These are phyloP conservation scores for Venturia pyrina DNA, from an alignment of 2,329 filamentous ascomycete species.

Conservation along the genomic window DNA sequence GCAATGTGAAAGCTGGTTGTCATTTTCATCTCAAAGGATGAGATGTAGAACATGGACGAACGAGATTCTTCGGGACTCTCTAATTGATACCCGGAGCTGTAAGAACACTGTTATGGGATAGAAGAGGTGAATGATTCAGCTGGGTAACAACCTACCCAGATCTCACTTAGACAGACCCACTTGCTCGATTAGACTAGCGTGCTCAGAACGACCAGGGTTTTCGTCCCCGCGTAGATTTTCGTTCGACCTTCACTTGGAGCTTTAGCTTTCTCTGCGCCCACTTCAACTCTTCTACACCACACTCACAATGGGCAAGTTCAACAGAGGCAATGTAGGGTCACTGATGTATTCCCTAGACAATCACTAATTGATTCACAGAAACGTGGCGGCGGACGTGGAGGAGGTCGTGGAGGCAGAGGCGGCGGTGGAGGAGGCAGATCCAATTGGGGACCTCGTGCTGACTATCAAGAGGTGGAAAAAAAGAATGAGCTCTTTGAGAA, in stretches of 20 bases:
- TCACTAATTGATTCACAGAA: constrained; percentile 1
- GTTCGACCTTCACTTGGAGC: background rate
- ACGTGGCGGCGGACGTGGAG: background rate
- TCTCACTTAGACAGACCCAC: background rate
- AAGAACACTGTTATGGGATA: background rate
- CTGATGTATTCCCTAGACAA: background rate
- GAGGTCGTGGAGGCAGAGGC: constrained; percentile 1
- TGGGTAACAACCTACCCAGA: background rate
- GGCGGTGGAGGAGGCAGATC: constrained; percentile 5
- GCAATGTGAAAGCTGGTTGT: no score
- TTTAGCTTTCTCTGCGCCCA: background rate
- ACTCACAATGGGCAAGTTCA: background rate
- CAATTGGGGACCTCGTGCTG: constrained; percentile 25
- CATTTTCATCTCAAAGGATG: background rate
- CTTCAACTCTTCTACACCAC: background rate
- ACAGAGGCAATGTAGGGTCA: constrained; percentile 7
- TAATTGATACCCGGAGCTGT: background rate
- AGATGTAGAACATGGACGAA: background rate
- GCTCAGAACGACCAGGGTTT: background rate
- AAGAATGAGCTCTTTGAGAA: constrained; percentile 75
- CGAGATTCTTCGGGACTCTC: background rate
- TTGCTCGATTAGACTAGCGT: background rate
- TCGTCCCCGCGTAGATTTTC: background rate
- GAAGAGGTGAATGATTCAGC: background rate
- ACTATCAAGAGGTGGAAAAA: constrained; percentile 55